Evolutionary conservation across 2,329 filamentous ascomycete genomes (phyloP), one percentile per base, ranked within the genome.

Genomic region (Calonectria montana): DNA sequence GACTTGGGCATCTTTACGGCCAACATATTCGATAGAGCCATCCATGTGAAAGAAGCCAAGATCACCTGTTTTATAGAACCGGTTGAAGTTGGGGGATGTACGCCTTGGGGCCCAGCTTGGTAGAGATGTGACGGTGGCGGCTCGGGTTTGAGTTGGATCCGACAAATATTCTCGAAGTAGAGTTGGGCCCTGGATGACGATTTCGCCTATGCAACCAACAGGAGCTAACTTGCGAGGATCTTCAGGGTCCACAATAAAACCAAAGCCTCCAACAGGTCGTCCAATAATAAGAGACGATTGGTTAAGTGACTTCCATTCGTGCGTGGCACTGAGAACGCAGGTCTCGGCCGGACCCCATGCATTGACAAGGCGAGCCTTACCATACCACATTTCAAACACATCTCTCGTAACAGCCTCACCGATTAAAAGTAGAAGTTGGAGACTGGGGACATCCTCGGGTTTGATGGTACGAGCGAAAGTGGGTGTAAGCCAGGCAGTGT

Each of bases 1-100:
- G 63, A 91, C 85, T 75, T 91, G 89, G 0, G 84, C 84, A 73
- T 91, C 89, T 72, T 88, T 89, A 18, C 90, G 83, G 41, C 88
- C 89, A 39, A 88, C 75, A 62, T 85, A 88, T 0, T 82, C 74
- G 9, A 89, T 76, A 16, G 77, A 79, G 1, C 85, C 84, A 64
- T 87, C 82, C 0, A 62, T 45, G 10, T 62, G 37, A 2, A 78
- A 75, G 37, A 84, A 79, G 27, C 87, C 86, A 41, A 88, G 79
- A 71, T 89, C 87, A 7, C 87, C 87, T 0, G 87, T 88, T 64
- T 85, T 86, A 75, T 88, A 89, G 12, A 74, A 63, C 6, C 61
- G 47, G 9, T 67, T 69, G 21, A 48, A 65, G 25, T 43, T 41
- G 63, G 63, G 48, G 4, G 47, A 39, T 2, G 47, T 48, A 16